Conservation (phyloP, 2,329 filamentous ascomycete species). For the Pseudocercospora ulei region DNA sequence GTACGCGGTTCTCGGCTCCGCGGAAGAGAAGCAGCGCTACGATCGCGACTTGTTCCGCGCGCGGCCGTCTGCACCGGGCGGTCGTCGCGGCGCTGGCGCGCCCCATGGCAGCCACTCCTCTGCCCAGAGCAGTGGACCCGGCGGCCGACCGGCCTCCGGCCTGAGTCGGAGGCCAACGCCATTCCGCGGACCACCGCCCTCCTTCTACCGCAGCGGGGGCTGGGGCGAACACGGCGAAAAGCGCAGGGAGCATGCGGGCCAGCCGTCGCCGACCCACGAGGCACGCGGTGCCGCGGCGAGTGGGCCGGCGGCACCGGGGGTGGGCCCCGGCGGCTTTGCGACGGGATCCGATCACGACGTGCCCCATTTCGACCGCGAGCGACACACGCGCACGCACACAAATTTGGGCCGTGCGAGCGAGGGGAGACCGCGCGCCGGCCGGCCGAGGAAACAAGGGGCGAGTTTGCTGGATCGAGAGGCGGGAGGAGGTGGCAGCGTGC, state of each 20-base stretch:
- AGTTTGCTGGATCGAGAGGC: slow-evolving; percentile 20
- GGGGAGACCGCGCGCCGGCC: slow-evolving; percentile 20
- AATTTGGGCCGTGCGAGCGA: slow-evolving; percentile 37
- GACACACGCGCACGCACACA: slow-evolving; percentile 65
- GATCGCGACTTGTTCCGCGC: slow-evolving; percentile 56
- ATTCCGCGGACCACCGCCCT: slow-evolving; percentile 79
- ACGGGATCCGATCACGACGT: slow-evolving; percentile 49
- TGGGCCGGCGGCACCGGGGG: slow-evolving; percentile 20
- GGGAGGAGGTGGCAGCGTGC: slow-evolving; percentile 20
- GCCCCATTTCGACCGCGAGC: slow-evolving; percentile 66
- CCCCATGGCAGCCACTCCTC: slow-evolving; percentile 47
- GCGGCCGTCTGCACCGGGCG: slow-evolving; percentile 27
- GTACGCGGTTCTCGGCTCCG: slow-evolving; percentile 38
- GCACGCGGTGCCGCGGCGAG: slow-evolving; percentile 22
- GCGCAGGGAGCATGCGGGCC: slow-evolving; percentile 40
- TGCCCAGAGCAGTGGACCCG: slow-evolving; percentile 48
- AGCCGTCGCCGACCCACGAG: slow-evolving; percentile 29
- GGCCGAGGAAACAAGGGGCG: slow-evolving; percentile 20
- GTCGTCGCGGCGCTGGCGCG: slow-evolving; percentile 37
- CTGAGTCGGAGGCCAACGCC: slow-evolving; percentile 64
- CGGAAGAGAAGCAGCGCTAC: slow-evolving; percentile 66
- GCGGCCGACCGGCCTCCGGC: slow-evolving; percentile 68
- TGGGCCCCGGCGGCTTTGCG: slow-evolving; percentile 48
- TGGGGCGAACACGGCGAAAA: slow-evolving; percentile 60
- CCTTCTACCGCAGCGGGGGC: slow-evolving; percentile 73